Evolutionary conservation across 306 rosid species (phyloP), one percentile per base, ranked within the genome.

Genomic region (Herpetospermum pedunculosum): DNA sequence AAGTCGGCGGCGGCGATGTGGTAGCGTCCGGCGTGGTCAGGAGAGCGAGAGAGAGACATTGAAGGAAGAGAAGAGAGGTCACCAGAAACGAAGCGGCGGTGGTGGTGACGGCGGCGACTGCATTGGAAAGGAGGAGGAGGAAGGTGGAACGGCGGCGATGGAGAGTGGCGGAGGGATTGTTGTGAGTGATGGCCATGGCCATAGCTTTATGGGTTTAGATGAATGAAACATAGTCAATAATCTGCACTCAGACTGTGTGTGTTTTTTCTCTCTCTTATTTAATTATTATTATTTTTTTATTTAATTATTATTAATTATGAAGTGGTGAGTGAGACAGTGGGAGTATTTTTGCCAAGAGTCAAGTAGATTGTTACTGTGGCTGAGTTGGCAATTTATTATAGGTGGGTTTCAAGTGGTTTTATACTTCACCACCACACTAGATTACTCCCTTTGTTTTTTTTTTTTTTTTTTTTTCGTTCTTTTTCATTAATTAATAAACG

Each of bases 31-130:
- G 34, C 18, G 35, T 64, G 73, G 21, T 43, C 23, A 25, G 54
- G 53, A 40, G 73, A 68, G 73, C 3, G 54, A 43, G 73, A 68
- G 73, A 7, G 54, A 43, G 73, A 68, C 73, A 68, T 68, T 21
- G 73, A 59, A 23, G 73, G 38, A 68, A 13, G 37, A 59, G 11
- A 8, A 14, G 14, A 41, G 37, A 59, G 67, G 0, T 68, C 37
- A 68, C 23, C 8, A 23, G 23, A 26, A 32, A 7, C 4, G 38
- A 38, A 21, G 19, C 4, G 60, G 2, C 19, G 40, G 30, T 35
- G 62, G 68, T 2, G 71, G 73, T 5, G 72, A 6, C 38, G 38
- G 54, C 73, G 71, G 73, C 10, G 72, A 6, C 38, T 23, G 54
- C 73, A 68, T 68, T 68, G 73, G 67, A 59, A 8, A 43, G 23